Base-by-base conservation (phyloP, 805 yeast genomes). In the Lachancea dasiensis region DNA sequence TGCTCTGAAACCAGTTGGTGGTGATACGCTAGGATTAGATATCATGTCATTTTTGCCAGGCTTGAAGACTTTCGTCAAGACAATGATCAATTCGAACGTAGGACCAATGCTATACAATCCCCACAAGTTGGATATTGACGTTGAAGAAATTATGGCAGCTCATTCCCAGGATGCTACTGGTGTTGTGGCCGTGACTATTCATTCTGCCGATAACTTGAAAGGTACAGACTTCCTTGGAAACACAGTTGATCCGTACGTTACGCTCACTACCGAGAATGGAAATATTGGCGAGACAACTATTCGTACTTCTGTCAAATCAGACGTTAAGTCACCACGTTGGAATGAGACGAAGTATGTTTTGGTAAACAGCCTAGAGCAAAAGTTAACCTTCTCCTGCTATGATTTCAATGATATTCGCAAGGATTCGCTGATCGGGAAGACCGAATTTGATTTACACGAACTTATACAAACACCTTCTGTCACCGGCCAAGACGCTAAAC, bases 11-110 rank as follows among this genome's bases (percentile, higher is more conserved):
- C 95, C 95, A 7, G 81, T 84, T 37, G 92, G 92, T 58, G 92
- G 94, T 64, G 90, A 84, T 56, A 79, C 89, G n/a, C 70, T 84
- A 43, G 95, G 95, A 44, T 54, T 84, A 30, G 95, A 84, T 63
- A 74, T 84, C 49, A 84, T 84, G 94, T 78, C 89, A 3, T 70
- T 83, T 49, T 72, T 84, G 46, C 95, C 95, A 3, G 92, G 92
- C 45, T 73, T 84, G 54, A 72, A 85, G 17, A 67, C 77, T 3
- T 78, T 83, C 52, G 87, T 84, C 38, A 82, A 79, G 45, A 69
- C 72, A 16, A 68, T 80, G 57, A 76, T 84, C 53, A 81, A 84
- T 59, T 64, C 83, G 34, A 80, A 65, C 47, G 76, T 79, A 51
- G 79, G 83, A 29, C 92, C 90, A 29, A 76, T 82, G 79, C 60